Conservation (phyloP, 1,139 yeast genomes). For the Yamadazyma siamensis region DNA sequence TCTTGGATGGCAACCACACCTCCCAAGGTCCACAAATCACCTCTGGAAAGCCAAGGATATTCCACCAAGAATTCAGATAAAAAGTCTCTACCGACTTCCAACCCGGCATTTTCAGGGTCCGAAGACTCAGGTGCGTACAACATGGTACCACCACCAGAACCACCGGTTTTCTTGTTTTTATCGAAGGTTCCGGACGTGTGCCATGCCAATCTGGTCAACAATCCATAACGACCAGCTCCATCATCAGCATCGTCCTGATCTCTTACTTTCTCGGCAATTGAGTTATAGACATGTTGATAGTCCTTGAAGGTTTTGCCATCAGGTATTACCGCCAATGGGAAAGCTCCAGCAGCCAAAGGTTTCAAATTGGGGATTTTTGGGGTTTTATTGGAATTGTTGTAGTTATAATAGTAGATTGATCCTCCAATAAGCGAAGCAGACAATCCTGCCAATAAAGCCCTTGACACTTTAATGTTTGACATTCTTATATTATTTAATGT, state of each 20-base stretch:
- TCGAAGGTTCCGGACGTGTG: constrained; percentile 71
- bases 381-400: constrained; percentile 1
- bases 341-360: constrained; percentile 6
- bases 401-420: constrained; percentile 2
- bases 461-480: neutral
- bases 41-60: constrained; percentile 78
- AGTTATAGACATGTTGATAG: constrained; percentile 77
- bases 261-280: constrained; percentile 68
- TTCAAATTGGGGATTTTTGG: constrained; percentile 2
- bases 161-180: constrained; percentile 59
- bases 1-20: constrained; percentile 89
- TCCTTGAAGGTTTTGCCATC: constrained; percentile 41
- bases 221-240: constrained; percentile 64
- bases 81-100: constrained; percentile 63
- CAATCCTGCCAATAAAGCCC: constrained; percentile 2
- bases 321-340: constrained; percentile 22
- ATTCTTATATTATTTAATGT: neutral
- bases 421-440: constrained; percentile 2
- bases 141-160: constrained; percentile 85
- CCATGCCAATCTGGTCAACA: constrained; percentile 71
- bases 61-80: constrained; percentile 55
- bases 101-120: constrained; percentile 77
- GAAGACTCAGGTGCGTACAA: constrained; percentile 59
- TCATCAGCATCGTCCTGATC: constrained; percentile 77
- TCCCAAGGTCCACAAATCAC: constrained; percentile 85